These are phyloP conservation scores for Paxillus involutus DNA, from an alignment of 768 basidiomycete species.

Conservation along the genomic window DNA sequence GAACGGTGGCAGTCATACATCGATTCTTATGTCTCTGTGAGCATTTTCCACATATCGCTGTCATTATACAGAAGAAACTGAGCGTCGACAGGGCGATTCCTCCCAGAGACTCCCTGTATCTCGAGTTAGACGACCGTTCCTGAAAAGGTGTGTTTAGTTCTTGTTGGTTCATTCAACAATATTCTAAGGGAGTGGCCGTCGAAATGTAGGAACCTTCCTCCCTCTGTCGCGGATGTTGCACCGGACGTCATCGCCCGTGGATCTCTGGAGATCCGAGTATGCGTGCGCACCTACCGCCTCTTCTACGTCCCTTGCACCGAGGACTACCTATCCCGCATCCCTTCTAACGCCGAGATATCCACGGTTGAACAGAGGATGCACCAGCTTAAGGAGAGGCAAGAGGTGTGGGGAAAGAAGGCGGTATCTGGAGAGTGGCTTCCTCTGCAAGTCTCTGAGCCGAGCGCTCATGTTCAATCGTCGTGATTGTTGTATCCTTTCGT, in stretches of 20 bases:
- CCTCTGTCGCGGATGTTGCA: slow-evolving; percentile 20
- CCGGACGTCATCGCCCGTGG: slow-evolving; percentile 53
- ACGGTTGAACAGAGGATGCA: slow-evolving; percentile 14
- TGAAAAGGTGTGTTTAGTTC: slow-evolving; percentile 52
- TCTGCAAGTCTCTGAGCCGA: not conserved
- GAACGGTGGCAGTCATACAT: slow-evolving; percentile 81
- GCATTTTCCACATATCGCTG: slow-evolving; percentile 11
- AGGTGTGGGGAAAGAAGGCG: slow-evolving; percentile 24
- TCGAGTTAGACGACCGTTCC: slow-evolving; percentile 58
- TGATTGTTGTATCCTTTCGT: not conserved
- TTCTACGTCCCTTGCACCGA: slow-evolving; percentile 77
- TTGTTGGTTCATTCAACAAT: not conserved
- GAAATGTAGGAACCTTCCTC: slow-evolving; percentile 21
- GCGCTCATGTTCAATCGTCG: not conserved
- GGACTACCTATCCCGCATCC: slow-evolving; percentile 56
- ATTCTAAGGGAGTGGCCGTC: not conserved
- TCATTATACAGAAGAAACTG: not conserved
- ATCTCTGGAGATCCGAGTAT: slow-evolving; percentile 80
- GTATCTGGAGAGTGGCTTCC: not conserved
- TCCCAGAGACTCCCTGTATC: slow-evolving; percentile 51
- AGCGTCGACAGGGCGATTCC: slow-evolving; percentile 47
- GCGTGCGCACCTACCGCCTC: slow-evolving; percentile 76
- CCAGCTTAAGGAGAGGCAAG: slow-evolving; percentile 13
- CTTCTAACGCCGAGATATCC: slow-evolving; percentile 40
- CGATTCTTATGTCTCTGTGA: slow-evolving; percentile 70